Base-by-base conservation (phyloP, 768 basidiomycete genomes). In the Phanerodontia chrysosporium region DNA sequence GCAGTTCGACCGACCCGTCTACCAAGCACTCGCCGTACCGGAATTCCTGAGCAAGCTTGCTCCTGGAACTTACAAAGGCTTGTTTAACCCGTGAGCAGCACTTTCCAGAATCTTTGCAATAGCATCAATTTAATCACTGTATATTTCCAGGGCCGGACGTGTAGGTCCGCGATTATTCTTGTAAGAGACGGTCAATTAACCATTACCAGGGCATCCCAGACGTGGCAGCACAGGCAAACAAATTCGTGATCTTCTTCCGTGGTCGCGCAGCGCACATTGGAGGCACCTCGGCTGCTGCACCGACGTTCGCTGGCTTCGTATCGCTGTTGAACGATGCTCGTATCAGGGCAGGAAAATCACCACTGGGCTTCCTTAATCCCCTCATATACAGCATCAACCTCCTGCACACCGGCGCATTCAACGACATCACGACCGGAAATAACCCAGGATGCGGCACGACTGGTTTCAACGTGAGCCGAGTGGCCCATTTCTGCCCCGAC, bases 211-310 rank as follows among this genome's bases (percentile, higher is more conserved):
- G 73, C 13, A 75, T 77, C 65, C 89, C 87, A 13, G 89, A 90
- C 62, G 85, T 90, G 30, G 73, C 87, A 0, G 86, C 88, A 0
- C 86, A 86, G 66, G 76, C 77, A 0, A 65, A 69, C 44, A 67
- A 71, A 29, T 89, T 81, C 76, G 69, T 72, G 13, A 76, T 88
- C 42, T 76, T 76, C 69, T 69, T 77, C 45, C 53, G 65, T 35
- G 84, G 84, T 3, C n/a, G 49, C 7, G 30, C 72, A 10, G 58
- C 58, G 14, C 66, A 69, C 1, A 76, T 83, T 56, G 80, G 74
- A 0, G 89, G 89, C 32, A 91, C 89, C 1, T 88, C 86, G 16
- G 84, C 84, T 0, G 67, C 87, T 1, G 65, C 85, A 12, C 89
- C 88, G 1, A 76, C 85, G 0, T 85, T 91, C 59, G 79, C 87